A percentile compares a stretch with the other conserved stretches of the same genome.
Evolutionary conservation across 176 grass and related monocot species (phyloP).

Genomic region (Cocos nucifera): DNA sequence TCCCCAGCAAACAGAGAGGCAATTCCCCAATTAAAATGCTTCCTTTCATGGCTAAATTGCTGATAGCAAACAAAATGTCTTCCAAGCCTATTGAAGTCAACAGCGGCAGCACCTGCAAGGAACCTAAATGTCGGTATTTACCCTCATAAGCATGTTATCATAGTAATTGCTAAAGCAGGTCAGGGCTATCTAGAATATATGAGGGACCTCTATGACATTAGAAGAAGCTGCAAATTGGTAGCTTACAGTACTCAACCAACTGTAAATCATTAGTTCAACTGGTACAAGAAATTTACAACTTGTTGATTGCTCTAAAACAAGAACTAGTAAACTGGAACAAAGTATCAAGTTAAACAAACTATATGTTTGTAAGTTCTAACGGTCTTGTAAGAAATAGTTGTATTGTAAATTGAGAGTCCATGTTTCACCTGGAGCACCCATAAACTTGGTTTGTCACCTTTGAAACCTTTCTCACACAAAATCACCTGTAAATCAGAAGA

Average conservation of each 20-base stretch:
- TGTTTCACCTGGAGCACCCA: constrained; percentile 74
- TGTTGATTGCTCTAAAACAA: no score
- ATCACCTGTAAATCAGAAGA: constrained; percentile 45
- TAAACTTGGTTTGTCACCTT: constrained; percentile 57
- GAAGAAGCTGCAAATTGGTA: no score
- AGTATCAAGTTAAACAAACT: neutral
- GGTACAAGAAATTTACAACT: no score
- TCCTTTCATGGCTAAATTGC: constrained; percentile 76
- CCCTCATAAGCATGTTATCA: neutral
- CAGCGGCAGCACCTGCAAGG: constrained; percentile 69
- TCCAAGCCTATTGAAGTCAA: constrained; percentile 32
- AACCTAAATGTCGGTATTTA: neutral
- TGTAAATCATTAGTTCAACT: no score
- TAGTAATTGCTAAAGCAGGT: neutral
- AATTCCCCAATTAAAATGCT: constrained; percentile 74
- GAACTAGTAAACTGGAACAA: neutral
- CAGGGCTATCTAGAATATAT: neutral
- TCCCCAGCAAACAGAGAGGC: constrained; percentile 28
- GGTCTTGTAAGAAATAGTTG: neutral
- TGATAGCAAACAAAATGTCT: constrained; percentile 49
- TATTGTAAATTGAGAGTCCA: neutral
- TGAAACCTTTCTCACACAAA: constrained; percentile 70
- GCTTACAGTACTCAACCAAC: no score
- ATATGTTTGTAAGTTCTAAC: neutral
- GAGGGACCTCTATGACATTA: no score